Evolutionary conservation across 352 stramenopile species (phyloP), one percentile per base, ranked within the genome.

Genomic region (Phytophthora cryptogea): DNA sequence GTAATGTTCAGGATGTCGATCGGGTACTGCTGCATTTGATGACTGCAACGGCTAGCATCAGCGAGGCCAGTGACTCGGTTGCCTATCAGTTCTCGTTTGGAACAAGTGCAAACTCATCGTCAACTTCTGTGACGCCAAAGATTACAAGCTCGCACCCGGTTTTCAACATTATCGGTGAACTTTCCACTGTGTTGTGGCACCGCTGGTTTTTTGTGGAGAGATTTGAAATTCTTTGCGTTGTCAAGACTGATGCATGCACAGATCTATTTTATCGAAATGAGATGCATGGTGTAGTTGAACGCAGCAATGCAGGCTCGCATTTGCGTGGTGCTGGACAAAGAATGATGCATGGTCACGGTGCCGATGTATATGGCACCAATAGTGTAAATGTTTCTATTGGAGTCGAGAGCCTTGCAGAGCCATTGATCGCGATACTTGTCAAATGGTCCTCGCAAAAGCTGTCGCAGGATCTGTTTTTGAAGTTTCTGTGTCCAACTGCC

Each of bases 171-270:
- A 91, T 96, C 48, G 88, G 88, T 10, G 81, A 95, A 16, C 65
- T 96, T 5, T 90, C 88, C 11, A 81, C 86, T 11, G 82, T 94
- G n/a, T 47, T 95, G 30, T 96, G 88, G 88, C 88, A 96, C 49
- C 86, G 88, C 16, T 96, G 88, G 88, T 96, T 96, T 55, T 89
- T 83, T 55, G 83, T 96, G 9, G 88, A 96, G 28, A 81, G 86
- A 9, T 94, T 96, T 62, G 88, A 96, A 47, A 71, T 96, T 30
- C 53, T 96, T 2, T 73, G 66, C 4, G 72, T 95, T 10, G 80
- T 92, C 23, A 81, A 87, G 27, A 88, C 83, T 42, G 86, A 89
- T 23, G 70, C 55, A 9, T 90, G 62, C 32, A 76, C 62, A 2
- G 77, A 90, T 10, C 43, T 76, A 1, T 92, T 94, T 59, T 94